A percentile compares a stretch with the other conserved stretches of the same genome.
phyloP scores from a whole-genome alignment of 2,329 filamentous ascomycete genomes.

The Penicillium sp. region DNA sequence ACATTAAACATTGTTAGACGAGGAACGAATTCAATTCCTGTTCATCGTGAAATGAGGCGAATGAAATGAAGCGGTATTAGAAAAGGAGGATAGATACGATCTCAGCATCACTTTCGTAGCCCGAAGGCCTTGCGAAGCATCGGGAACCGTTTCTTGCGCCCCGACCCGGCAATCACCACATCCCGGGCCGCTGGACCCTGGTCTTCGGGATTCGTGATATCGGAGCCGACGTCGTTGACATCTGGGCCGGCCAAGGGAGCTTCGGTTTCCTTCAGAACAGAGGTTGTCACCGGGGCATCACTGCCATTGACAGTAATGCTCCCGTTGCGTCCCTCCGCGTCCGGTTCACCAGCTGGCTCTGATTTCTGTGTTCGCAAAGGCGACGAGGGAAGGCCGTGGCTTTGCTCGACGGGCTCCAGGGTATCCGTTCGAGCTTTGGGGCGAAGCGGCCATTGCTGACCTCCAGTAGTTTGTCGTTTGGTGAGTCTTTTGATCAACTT shows the following conservation, averaged over 20 bases:
- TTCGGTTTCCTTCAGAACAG: conserved; percentile 13
- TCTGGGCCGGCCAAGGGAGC: conserved; percentile 9
- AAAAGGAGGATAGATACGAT: background rate
- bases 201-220: conserved; percentile 21
- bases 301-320: conserved; percentile 15
- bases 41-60: conserved; percentile 4
- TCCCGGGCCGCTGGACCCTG: conserved; percentile 26
- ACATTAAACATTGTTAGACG: conserved; percentile 16
- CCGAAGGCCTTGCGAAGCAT: conserved; percentile 51
- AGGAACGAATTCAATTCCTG: conserved; percentile 3
- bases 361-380: conserved; percentile 3
- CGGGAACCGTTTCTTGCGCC: conserved; percentile 52
- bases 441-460: conserved; percentile 34
- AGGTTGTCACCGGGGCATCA: background rate
- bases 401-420: conserved; percentile 16
- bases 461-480: conserved; percentile 22
- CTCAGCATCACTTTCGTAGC: conserved; percentile 31
- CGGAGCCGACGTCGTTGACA: conserved; percentile 17
- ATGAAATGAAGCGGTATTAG: background rate
- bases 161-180: conserved; percentile 39
- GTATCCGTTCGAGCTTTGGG: conserved; percentile 1
- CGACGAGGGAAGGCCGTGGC: conserved; percentile 8
- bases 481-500: conserved; percentile 35
- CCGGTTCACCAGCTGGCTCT: background rate
- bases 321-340: conserved; percentile 10